Evolutionary conservation across 2,329 filamentous ascomycete species (phyloP).

Genomic region (Cladosporium sp.): DNA sequence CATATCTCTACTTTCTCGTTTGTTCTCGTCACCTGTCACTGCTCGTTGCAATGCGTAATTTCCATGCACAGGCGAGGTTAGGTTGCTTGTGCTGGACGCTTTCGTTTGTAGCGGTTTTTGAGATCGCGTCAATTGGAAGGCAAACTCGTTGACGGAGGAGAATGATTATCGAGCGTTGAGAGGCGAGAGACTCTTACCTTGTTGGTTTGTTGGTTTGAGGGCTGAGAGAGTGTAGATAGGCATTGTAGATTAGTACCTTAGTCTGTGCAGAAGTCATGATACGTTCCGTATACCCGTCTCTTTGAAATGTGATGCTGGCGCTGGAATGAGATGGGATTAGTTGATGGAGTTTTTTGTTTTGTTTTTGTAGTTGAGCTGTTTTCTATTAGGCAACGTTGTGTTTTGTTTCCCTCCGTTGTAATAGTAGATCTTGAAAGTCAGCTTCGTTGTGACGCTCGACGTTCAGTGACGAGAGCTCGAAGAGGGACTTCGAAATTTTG

Average conservation of each 20-base stretch:
- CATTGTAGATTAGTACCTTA: neutral
- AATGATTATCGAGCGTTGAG: neutral
- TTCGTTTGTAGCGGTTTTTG: neutral
- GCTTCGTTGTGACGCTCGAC: neutral
- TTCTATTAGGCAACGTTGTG: too few species aligned
- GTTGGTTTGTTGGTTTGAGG: neutral
- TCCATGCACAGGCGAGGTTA: neutral
- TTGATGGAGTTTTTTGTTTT: too few species aligned
- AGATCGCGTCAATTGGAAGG: neutral
- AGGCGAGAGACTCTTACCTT: neutral
- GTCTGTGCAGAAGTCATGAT: neutral
- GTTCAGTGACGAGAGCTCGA: neutral
- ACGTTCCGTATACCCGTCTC: neutral
- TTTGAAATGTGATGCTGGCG: too few species aligned
- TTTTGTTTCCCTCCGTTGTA: too few species aligned
- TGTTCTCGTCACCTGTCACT: neutral
- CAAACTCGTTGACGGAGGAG: neutral
- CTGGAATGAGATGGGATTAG: too few species aligned
- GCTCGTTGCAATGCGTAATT: neutral
- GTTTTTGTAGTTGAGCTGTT: too few species aligned
- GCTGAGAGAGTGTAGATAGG: neutral
- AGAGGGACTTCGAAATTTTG: constrained; percentile 13
- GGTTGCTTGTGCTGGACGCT: neutral
- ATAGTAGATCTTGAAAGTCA: neutral
- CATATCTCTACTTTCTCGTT: neutral